Base-by-base conservation (phyloP, 306 rosid species). In the Sicyos edulis region DNA sequence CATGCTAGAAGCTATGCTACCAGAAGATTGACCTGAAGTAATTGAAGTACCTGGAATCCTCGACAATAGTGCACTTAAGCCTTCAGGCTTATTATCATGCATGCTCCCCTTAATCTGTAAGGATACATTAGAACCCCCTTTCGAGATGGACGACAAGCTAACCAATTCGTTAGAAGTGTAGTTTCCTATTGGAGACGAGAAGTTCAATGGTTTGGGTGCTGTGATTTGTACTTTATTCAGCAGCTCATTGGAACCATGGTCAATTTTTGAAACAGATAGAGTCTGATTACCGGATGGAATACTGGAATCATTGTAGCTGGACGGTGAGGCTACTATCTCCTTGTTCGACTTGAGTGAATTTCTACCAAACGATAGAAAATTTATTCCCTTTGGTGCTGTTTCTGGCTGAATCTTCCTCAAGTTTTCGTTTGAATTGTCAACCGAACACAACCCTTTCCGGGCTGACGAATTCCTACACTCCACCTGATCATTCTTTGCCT, bases 351-450 rank as follows among this genome's bases (percentile, higher is more conserved):
- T 74, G 17, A 50, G 52, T 70, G 80, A 75, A 66, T 71, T 84
- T 82, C 81, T 78, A 7, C 87, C 90, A 77, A 92, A 86, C 20
- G 93, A 87, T 47, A 88, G 83, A 76, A 90, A 88, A 72, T 82
- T 83, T 16, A 87, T 72, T 74, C 96, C 96, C 75, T 83, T 90
- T 2, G 91, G 96, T 51, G 84, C 77, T 52, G 45, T 71, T 34
- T 62, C 45, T 5, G 85, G 60, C 10, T 76, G 69, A 77, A 64
- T 76, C 82, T 81, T 80, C 54, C 54, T 60, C 11, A 72, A 53
- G 76, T 54, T 49, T 75, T 73, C 87, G 9, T n/a, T 72, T 16
- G 53, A 51, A 54, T 58, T 82, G 72, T 72, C 82, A 70, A 78
- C 58, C 4, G 57, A 44, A 17, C 68, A 77, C 16, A 71, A 79